These are phyloP conservation scores for Hyaloscypha finlandica DNA, from an alignment of 495 filamentous ascomycete species.

Conservation along the genomic window DNA sequence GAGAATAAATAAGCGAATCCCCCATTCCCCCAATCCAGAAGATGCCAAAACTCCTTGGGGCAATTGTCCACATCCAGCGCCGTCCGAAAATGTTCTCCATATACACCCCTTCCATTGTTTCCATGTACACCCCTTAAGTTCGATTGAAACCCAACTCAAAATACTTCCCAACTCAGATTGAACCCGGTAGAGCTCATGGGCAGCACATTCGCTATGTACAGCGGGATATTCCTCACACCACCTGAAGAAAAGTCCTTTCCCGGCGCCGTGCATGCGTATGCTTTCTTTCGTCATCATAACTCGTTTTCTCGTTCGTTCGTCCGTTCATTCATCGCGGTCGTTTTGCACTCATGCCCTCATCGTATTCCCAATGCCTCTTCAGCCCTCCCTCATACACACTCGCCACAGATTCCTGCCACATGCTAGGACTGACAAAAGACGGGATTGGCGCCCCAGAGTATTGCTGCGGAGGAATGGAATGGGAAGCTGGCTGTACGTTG, in stretches of 20 bases:
- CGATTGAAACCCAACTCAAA: not conserved
- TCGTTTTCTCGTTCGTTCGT: not conserved
- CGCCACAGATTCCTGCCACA: slow-evolving; percentile 96
- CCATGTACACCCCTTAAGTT: not conserved
- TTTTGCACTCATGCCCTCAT: slow-evolving; percentile 26
- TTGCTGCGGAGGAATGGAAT: slow-evolving; percentile 55
- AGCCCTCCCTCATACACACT: slow-evolving; percentile 79
- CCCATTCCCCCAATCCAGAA: not conserved
- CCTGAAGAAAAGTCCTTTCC: no score
- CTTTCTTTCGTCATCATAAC: not conserved
- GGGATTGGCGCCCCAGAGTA: slow-evolving; percentile 54
- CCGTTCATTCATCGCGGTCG: slow-evolving; percentile 27
- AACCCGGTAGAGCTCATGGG: not conserved
- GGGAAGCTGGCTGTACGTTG: slow-evolving; percentile 43
- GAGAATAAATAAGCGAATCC: not conserved
- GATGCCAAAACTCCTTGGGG: not conserved
- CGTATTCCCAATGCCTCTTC: slow-evolving; percentile 73
- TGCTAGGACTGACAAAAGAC: slow-evolving; percentile 83
- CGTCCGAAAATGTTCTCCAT: not conserved
- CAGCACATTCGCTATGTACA: not conserved
- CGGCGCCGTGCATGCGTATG: not conserved
- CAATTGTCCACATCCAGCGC: not conserved
- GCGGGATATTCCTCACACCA: no score
- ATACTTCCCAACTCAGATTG: not conserved
- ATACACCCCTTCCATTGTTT: not conserved